Base-by-base conservation (phyloP, 495 filamentous ascomycete genomes). In the Parachaetomium inaequale region DNA sequence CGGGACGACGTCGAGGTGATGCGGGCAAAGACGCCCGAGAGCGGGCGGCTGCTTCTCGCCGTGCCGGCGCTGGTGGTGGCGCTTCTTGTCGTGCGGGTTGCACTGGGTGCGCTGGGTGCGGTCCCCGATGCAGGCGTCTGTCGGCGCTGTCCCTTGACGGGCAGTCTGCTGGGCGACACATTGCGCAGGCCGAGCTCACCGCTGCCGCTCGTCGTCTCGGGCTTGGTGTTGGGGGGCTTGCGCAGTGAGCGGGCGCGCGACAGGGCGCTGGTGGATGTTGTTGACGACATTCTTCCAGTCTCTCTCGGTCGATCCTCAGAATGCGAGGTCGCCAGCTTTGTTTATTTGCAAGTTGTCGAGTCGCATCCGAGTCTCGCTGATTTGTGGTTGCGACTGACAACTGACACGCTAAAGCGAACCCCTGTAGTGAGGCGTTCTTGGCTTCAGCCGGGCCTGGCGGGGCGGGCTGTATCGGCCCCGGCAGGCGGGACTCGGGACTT, bases 131-230 rank as follows among this genome's bases (percentile, higher is more conserved):
- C n/a, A n/a, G n/a, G n/a, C n/a, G n/a, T n/a, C n/a, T n/a, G n/a
- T n/a, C n/a, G n/a, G n/a, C n/a, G 8, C 34, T 52, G 50, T 23
- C 73, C 65, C 66, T 76, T 80, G 66, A 77, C 67, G 19, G 80
- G 80, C 38, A 82, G 64, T 61, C 79, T 70, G 62, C 78, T 83
- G 2, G 81, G 80, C 34, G 81, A 83, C 12, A 53, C 51, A 46
- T 52, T 68, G 60, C 74, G 66, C 32, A 59, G n/a, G n/a, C n/a
- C n/a, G n/a, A n/a, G 15, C 21, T 55, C 52, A 21, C 45, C 46
- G 43, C 12, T 50, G 34, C 19, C 15, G 62, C 28, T 55, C 38
- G n/a, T 28, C 10, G 60, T 32, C 17, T 62, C 68, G 21, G 63
- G 50, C 25, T 49, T 62, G 28, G 50, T 67, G 29, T 59, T 63